Evolutionary conservation across 23 red algal species (phyloP).

Genomic region (Gracilariopsis chorda): DNA sequence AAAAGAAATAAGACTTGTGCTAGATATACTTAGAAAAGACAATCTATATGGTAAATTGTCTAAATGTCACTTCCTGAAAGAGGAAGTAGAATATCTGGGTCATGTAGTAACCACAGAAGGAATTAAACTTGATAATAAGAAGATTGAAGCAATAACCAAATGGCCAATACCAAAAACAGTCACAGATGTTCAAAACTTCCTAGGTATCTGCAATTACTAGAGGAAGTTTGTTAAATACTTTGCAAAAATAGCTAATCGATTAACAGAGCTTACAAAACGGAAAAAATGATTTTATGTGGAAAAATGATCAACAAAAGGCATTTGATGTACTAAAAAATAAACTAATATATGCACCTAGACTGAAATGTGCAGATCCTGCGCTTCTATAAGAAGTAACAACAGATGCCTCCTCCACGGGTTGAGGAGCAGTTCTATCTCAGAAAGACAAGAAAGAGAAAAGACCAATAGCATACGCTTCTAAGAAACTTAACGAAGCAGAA

Average conservation of each 20-base stretch:
- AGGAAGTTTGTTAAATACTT: not conserved
- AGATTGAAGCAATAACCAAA: not conserved
- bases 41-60: not conserved
- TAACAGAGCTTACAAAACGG: not conserved
- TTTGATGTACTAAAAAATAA: not conserved
- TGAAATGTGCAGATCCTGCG: not conserved
- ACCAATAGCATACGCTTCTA: constrained; percentile 34
- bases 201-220: not conserved
- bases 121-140: not conserved
- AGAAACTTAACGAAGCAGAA: constrained; percentile 4
- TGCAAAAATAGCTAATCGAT: not conserved
- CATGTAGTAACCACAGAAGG: not conserved
- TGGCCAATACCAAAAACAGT: not conserved
- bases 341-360: not conserved
- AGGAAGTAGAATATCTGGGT: not conserved
- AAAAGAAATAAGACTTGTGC: not conserved
- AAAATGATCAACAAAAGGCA: not conserved
- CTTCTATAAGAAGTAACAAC: not conserved
- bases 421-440: constrained; percentile 7
- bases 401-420: not conserved
- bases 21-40: not conserved
- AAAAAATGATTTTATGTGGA: no score
- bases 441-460: constrained; percentile 1
- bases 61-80: not conserved
- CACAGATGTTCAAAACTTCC: not conserved